phyloP scores from a whole-genome alignment of 345 rosid genomes.

The Lumnitzera littorea region DNA sequence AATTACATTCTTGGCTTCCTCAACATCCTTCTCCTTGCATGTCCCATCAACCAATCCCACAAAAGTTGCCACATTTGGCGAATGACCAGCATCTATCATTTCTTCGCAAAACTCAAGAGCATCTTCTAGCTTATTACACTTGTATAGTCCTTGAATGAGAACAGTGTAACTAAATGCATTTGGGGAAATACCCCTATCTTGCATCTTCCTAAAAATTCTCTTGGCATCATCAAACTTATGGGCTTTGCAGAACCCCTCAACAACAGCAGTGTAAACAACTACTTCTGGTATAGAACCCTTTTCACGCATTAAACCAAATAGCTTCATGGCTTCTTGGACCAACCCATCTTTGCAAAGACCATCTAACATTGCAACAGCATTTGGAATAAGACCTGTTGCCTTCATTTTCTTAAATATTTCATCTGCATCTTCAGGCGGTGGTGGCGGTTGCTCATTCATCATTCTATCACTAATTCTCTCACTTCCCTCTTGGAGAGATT shows the following conservation, averaged over 20 bases:
- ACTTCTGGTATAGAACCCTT: conserved; percentile 87
- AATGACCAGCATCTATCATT: conserved; percentile 88
- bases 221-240: conserved; percentile 70
- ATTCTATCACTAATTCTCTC: conserved; percentile 10
- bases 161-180: conserved; percentile 64
- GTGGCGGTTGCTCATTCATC: conserved; percentile 2
- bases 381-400: conserved; percentile 85
- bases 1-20: conserved; percentile 43
- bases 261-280: conserved; percentile 87
- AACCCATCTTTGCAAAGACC: conserved; percentile 96
- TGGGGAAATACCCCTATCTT: conserved; percentile 50
- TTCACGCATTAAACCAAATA: conserved; percentile 72
- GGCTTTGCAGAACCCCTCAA: conserved; percentile 82
- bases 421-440: conserved; percentile 37
- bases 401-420: conserved; percentile 81
- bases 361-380: conserved; percentile 92
- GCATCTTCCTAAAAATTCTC: conserved; percentile 84
- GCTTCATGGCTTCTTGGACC: conserved; percentile 84
- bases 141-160: conserved; percentile 61
- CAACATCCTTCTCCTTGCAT: conserved; percentile 58
- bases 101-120: conserved; percentile 49
- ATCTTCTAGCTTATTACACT: conserved; percentile 45
- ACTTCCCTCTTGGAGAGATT: conserved; percentile 14
- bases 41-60: conserved; percentile 77
- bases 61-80: conserved; percentile 70